These are phyloP conservation scores for Tolypocladium pustulatum DNA, from an alignment of 2,329 filamentous ascomycete species.

Conservation along the genomic window DNA sequence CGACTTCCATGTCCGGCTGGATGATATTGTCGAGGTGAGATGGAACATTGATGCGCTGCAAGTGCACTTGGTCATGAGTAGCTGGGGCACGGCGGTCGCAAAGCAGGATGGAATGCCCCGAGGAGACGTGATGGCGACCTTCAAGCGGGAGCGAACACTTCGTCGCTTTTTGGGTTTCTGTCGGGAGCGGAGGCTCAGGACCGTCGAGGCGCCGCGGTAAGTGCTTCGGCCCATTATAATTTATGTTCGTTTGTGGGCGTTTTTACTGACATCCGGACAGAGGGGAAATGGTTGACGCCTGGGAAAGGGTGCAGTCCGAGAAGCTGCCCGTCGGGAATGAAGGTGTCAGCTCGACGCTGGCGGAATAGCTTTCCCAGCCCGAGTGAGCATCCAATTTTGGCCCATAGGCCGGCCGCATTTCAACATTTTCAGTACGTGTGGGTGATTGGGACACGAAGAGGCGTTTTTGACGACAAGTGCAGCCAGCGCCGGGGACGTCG, in stretches of 20 bases:
- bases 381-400: not conserved
- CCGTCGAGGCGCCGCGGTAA: constrained; percentile 31
- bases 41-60: constrained; percentile 32
- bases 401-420: not conserved
- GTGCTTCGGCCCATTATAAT: constrained; percentile 10
- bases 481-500: not conserved
- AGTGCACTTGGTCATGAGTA: constrained; percentile 29
- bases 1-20: constrained; percentile 37
- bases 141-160: constrained; percentile 43
- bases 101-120: constrained; percentile 22
- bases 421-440: not conserved
- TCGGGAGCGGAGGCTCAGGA: constrained; percentile 28
- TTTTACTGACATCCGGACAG: constrained; percentile 15
- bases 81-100: constrained; percentile 13
- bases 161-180: constrained; percentile 39
- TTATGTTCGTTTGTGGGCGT: not conserved
- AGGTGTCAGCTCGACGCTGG: constrained; percentile 13
- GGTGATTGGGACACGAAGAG: not conserved
- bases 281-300: constrained; percentile 22
- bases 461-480: not conserved
- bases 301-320: constrained; percentile 24
- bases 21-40: constrained; percentile 34
- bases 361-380: constrained; percentile 13
- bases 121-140: constrained; percentile 38
- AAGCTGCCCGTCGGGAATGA: constrained; percentile 14